These are phyloP conservation scores for Phytophthora pseudosyringae DNA, from an alignment of 352 stramenopile species.

Conservation along the genomic window DNA sequence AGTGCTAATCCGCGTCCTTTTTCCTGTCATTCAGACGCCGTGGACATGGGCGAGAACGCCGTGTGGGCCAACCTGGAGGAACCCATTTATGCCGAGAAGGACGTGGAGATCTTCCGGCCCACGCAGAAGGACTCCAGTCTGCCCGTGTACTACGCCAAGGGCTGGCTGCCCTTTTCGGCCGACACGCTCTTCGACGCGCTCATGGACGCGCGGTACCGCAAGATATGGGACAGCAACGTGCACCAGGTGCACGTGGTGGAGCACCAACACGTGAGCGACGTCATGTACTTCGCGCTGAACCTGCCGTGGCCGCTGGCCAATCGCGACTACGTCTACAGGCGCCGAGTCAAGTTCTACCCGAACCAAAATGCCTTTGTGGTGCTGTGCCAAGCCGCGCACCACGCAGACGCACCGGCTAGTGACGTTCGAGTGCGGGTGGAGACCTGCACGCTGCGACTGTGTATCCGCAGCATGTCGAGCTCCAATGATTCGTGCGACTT, in stretches of 20 bases:
- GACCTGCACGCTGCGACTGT: slow-evolving; percentile 63
- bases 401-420: slow-evolving; percentile 49
- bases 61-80: slow-evolving; percentile 68
- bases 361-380: slow-evolving; percentile 69
- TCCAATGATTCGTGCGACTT: slow-evolving; percentile 70
- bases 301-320: slow-evolving; percentile 74
- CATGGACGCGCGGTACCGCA: slow-evolving; percentile 65
- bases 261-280: slow-evolving; percentile 49
- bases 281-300: slow-evolving; percentile 67
- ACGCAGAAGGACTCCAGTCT: slow-evolving; percentile 56
- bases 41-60: slow-evolving; percentile 73
- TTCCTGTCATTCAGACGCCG: slow-evolving; percentile 46
- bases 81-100: slow-evolving; percentile 74
- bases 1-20: neutral
- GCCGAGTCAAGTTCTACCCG: slow-evolving; percentile 62
- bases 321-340: slow-evolving; percentile 84
- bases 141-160: slow-evolving; percentile 74
- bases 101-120: slow-evolving; percentile 76
- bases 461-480: slow-evolving; percentile 56
- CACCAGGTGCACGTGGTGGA: slow-evolving; percentile 60
- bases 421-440: slow-evolving; percentile 65
- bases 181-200: slow-evolving; percentile 76
- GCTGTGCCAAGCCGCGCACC: slow-evolving; percentile 62
- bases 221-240: slow-evolving; percentile 59
- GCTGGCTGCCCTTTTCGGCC: slow-evolving; percentile 70